Conservation (phyloP, 1,139 yeast species). For the Yamadazyma jaroonii region DNA sequence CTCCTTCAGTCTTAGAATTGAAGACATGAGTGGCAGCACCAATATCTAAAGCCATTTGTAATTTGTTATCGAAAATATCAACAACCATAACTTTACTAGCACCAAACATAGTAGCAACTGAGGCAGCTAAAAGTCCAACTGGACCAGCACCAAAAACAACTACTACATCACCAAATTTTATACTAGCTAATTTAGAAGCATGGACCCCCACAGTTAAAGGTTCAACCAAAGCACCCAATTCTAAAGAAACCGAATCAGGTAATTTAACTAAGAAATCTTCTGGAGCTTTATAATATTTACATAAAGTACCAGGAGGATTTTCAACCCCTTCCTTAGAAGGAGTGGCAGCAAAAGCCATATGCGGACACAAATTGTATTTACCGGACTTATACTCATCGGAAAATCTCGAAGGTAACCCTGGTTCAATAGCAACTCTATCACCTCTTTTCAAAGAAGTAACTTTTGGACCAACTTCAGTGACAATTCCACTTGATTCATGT, state of each 20-base stretch:
- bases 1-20: slow-evolving; percentile 50
- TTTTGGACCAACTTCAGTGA: slow-evolving; percentile 59
- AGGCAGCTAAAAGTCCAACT: slow-evolving; percentile 78
- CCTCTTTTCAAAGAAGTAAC: slow-evolving; percentile 65
- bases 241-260: slow-evolving; percentile 73
- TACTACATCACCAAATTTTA: slow-evolving; percentile 69
- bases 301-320: slow-evolving; percentile 66
- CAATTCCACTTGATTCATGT: slow-evolving; percentile 74
- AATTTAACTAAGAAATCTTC: slow-evolving; percentile 80
- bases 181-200: slow-evolving; percentile 67
- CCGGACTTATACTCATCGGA: slow-evolving; percentile 77
- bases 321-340: slow-evolving; percentile 48
- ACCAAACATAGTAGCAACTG: slow-evolving; percentile 79
- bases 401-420: slow-evolving; percentile 72
- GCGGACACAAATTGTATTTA: slow-evolving; percentile 76
- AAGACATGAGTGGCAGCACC: slow-evolving; percentile 60
- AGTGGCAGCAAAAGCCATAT: slow-evolving; percentile 85
- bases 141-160: slow-evolving; percentile 94
- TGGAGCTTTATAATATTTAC: slow-evolving; percentile 71
- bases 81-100: slow-evolving; percentile 67
- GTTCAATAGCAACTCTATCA: slow-evolving; percentile 78
- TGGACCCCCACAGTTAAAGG: slow-evolving; percentile 88
- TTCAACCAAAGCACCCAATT: slow-evolving; percentile 87
- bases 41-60: slow-evolving; percentile 55
- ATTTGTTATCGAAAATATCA: slow-evolving; percentile 59